Percentiles rank a stretch among this genome's conserved stretches.
Evolutionary conservation across 2,329 filamentous ascomycete genomes (phyloP).

Genomic region (Ciborinia camelliae): DNA sequence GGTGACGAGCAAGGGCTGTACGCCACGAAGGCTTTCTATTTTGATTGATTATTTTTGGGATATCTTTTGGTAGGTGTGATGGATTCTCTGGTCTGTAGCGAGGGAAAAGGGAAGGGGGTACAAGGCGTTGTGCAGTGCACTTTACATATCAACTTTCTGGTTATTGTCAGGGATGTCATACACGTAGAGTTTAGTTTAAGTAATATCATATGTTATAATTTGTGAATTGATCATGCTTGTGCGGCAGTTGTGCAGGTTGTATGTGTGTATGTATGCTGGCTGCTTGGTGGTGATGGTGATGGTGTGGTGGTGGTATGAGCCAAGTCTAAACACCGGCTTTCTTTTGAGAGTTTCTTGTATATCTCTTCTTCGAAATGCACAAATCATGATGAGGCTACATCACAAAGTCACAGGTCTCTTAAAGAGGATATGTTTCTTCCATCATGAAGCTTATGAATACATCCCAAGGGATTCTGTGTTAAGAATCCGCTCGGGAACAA

Average conservation of each 20-base stretch:
- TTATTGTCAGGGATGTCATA: not conserved
- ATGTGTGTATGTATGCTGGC: not conserved
- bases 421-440: too few species aligned
- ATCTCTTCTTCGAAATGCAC: too few species aligned
- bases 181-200: not conserved
- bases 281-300: not conserved
- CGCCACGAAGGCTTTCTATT: not conserved
- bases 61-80: constrained; percentile 11
- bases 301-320: too few species aligned
- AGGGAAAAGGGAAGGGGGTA: not conserved
- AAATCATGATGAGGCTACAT: too few species aligned
- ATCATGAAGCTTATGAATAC: too few species aligned
- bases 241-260: not conserved
- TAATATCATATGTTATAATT: constrained; percentile 3
- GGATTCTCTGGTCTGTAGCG: constrained; percentile 8
- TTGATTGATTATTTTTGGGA: constrained; percentile 10
- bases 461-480: too few species aligned
- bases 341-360: too few species aligned
- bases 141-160: constrained; percentile 1
- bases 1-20: not conserved
- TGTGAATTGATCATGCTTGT: not conserved
- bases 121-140: constrained; percentile 6
- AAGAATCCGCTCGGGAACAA: too few species aligned
- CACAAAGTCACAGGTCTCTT: too few species aligned
- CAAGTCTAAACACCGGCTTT: too few species aligned